Evolutionary conservation across 169 alveolate genomes (phyloP).

Genomic region (Neospora caninum): DNA sequence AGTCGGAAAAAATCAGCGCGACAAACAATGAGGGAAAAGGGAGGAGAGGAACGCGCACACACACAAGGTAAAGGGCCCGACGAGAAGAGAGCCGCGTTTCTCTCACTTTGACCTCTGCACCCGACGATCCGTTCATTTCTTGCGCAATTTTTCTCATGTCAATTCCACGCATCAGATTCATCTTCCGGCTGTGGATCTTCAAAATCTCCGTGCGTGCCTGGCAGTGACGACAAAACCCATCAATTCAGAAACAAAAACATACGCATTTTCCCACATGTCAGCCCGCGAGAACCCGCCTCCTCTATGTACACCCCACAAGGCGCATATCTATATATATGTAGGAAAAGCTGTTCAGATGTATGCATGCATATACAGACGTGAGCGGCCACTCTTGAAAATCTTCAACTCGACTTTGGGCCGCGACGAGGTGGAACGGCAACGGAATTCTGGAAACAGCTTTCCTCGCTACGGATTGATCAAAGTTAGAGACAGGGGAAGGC

Average conservation of each 20-base stretch:
- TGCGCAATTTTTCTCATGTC: conserved; percentile 94
- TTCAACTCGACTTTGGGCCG: no score
- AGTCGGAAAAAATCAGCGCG: no score
- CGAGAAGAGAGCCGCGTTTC: neutral
- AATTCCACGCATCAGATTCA: conserved; percentile 97
- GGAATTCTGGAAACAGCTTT: no score
- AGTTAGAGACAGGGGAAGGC: no score
- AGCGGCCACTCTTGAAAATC: neutral
- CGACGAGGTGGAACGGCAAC: no score
- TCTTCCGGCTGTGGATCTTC: conserved; percentile 96
- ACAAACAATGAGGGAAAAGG: neutral
- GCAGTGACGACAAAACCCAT: conserved; percentile 67
- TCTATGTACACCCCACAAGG: neutral
- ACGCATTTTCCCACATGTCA: neutral
- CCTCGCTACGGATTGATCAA: no score
- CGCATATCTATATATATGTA: neutral
- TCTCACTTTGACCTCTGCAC: conserved; percentile 95
- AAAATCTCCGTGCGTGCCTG: conserved; percentile 95
- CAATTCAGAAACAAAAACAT: neutral
- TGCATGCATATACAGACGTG: neutral
- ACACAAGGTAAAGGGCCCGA: neutral
- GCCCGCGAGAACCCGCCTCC: neutral
- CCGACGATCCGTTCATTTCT: conserved; percentile 96
- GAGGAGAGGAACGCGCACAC: neutral
- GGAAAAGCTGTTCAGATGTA: neutral